Evolutionary conservation across 768 basidiomycete species (phyloP), one percentile per base, ranked within the genome.

Genomic region (Fomitopsis pulvina): DNA sequence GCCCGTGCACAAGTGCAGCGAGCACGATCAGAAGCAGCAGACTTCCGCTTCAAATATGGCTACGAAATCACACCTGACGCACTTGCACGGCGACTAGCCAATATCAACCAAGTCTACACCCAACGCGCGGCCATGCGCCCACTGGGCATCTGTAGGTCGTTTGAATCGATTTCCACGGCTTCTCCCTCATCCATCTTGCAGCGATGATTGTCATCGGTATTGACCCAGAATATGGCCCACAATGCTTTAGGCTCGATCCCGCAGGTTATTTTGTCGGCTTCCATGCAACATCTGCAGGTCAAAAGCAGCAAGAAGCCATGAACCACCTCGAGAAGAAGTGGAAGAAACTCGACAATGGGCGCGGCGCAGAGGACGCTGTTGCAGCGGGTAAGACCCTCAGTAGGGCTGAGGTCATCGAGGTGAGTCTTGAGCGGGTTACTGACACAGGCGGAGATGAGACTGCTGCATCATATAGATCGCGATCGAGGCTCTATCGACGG

Each of bases 251-350:
- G 70, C 84, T 98, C 46, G 96, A 99, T 64, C 96, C 96, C 10
- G 96, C 96, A 2, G 96, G 96, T 4, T 98, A 96, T 71, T 99
- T 94, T 65, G 91, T 96, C 40, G 96, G 96, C 0, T 98, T 94
- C 74, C 94, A 97, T 59, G 96, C 96, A 8, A 95, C 95, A 2
- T 83, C 95, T 0, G 87, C 94, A 2, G 96, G 96, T 0, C 87
- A 90, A 66, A 98, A 99, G 61, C 96, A 98, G 61, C 95, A 96
- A 63, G 96, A 99, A 64, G 93, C 92, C 1, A 96, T 94, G 84
- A 98, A 98, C 66, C 88, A 92, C 62, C 76, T 99, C 39, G 96
- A 99, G 73, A 98, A 98, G 74, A 91, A 92, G 66, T 98, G 92
- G 94, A 99, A 98, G 75, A 92, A 92, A 66, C 73, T 92, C 26